Conservation (phyloP, 192 early-diverging fungal genomes). For the Linnemannia hyalina region DNA sequence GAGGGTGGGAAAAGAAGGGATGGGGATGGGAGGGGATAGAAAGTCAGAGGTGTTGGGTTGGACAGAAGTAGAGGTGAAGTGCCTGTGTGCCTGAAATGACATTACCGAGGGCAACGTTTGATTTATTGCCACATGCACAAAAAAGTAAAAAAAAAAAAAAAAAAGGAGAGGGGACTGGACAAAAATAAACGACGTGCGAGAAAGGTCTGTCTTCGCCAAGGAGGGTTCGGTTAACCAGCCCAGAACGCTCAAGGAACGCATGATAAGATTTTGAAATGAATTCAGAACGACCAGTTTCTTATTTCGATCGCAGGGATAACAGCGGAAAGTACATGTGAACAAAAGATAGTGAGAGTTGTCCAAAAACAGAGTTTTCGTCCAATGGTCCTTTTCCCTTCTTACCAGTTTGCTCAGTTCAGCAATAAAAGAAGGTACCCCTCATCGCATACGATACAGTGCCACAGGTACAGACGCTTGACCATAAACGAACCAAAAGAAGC, state of each 20-base stretch:
- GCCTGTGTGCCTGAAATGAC: neutral
- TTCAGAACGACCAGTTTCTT: no score
- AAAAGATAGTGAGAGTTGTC: neutral
- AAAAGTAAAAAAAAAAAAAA: neutral
- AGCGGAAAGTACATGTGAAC: neutral
- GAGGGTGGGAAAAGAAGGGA: neutral
- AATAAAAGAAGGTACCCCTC: neutral
- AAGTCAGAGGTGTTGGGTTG: neutral
- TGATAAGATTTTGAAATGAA: neutral
- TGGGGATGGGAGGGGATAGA: neutral
- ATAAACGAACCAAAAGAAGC: neutral
- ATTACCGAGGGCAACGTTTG: neutral
- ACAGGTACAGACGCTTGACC: neutral
- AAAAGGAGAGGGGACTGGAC: neutral
- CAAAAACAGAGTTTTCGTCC: constrained; percentile 5
- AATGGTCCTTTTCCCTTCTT: neutral
- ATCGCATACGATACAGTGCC: neutral
- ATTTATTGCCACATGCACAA: neutral
- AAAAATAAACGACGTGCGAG: neutral
- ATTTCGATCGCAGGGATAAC: neutral
- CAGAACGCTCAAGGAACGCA: neutral
- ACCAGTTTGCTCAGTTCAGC: neutral
- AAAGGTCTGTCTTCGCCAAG: neutral
- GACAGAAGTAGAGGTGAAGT: neutral
- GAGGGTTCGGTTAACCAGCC: neutral